Conservation (phyloP, 2,329 filamentous ascomycete species). For the Pseudogymnoascus sp. region DNA sequence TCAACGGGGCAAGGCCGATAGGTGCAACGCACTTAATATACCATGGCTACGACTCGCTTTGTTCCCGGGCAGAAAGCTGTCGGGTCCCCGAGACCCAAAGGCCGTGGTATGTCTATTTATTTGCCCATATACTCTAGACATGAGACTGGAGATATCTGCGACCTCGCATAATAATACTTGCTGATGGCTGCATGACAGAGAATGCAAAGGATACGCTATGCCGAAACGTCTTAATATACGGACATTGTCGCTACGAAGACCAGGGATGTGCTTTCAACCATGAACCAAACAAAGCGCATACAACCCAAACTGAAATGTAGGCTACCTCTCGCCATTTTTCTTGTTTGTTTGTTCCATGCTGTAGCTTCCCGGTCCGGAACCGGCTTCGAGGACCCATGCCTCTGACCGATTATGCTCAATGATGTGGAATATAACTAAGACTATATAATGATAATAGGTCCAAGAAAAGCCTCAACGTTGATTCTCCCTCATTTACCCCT, state of each 20-base stretch:
- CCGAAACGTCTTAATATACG: slow-evolving; percentile 88
- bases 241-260: slow-evolving; percentile 85
- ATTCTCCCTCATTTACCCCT: slow-evolving; percentile 92
- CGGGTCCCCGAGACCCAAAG: slow-evolving; percentile 49
- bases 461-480: slow-evolving; percentile 83
- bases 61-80: slow-evolving; percentile 31
- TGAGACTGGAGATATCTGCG: not conserved
- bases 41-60: slow-evolving; percentile 27
- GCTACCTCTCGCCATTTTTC: not conserved
- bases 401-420: not conserved
- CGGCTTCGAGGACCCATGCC: not conserved
- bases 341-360: not conserved
- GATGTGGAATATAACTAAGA: not conserved
- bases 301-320: slow-evolving; percentile 14
- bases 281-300: slow-evolving; percentile 56
- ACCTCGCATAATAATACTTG: not conserved
- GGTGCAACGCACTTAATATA: slow-evolving; percentile 15
- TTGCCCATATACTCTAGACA: not conserved
- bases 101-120: slow-evolving; percentile 38
- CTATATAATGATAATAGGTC: slow-evolving; percentile 29
- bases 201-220: slow-evolving; percentile 82
- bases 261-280: slow-evolving; percentile 86
- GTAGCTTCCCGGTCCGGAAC: not conserved
- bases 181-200: slow-evolving; percentile 38
- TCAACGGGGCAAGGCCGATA: slow-evolving; percentile 27